Evolutionary conservation across 2,329 filamentous ascomycete genomes (phyloP).

Genomic region (Pseudovirgaria hyperparasitica): DNA sequence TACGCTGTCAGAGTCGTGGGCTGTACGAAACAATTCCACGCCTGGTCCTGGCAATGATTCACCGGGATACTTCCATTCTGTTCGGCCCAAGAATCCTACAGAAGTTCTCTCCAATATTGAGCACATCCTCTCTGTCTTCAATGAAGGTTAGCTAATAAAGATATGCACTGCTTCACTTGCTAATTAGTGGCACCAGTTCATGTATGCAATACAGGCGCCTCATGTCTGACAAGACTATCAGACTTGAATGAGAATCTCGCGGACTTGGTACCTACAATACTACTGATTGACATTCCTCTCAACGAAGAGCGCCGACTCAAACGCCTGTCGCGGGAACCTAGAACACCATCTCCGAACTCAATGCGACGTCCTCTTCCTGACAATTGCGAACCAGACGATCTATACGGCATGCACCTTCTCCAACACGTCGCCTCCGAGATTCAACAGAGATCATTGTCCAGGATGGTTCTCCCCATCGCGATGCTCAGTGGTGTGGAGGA

Average conservation of each 20-base stretch:
- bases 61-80: conserved; percentile 22
- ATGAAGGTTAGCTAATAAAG: conserved; percentile 21
- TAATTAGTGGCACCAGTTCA: conserved; percentile 19
- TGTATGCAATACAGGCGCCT: conserved; percentile 25
- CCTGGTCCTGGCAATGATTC: conserved; percentile 13
- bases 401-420: conserved; percentile 30
- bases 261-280: conserved; percentile 23
- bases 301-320: conserved; percentile 28
- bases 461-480: conserved; percentile 27
- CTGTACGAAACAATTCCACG: conserved; percentile 16
- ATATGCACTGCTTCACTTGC: neutral
- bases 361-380: conserved; percentile 18
- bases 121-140: conserved; percentile 27
- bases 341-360: conserved; percentile 26
- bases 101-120: conserved; percentile 28
- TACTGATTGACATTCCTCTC: conserved; percentile 30
- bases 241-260: conserved; percentile 20
- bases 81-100: conserved; percentile 14
- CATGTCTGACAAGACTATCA: conserved; percentile 23
- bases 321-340: conserved; percentile 27
- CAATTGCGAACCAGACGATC: conserved; percentile 24
- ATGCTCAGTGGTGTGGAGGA: conserved; percentile 27
- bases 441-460: conserved; percentile 25
- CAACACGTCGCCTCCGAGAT: conserved; percentile 29
- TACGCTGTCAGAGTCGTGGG: conserved; percentile 20